Evolutionary conservation across 2,329 filamentous ascomycete genomes (phyloP).

Genomic region (Alternaria conjuncta): DNA sequence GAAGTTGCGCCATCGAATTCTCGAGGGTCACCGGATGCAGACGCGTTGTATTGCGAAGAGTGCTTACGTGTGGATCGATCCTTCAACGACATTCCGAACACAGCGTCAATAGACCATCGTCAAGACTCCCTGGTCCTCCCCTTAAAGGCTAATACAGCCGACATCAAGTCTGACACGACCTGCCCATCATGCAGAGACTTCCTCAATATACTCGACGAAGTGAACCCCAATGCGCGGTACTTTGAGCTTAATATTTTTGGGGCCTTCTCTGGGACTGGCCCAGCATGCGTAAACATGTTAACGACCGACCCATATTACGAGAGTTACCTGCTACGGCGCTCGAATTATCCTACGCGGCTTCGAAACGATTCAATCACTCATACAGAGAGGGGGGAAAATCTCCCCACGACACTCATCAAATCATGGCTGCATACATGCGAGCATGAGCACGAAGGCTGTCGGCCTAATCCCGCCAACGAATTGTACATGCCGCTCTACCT

Average conservation of each 20-base stretch:
- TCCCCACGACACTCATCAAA: not conserved
- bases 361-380: not conserved
- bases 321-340: not conserved
- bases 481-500: not conserved
- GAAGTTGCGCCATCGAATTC: too few species aligned
- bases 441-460: not conserved
- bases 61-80: too few species aligned
- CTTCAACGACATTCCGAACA: too few species aligned
- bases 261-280: too few species aligned
- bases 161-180: not conserved
- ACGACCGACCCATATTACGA: accelerated
- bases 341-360: not conserved
- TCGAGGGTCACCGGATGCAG: too few species aligned
- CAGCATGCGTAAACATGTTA: accelerated
- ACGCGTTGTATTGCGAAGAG: too few species aligned
- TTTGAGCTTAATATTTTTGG: too few species aligned
- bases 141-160: not conserved
- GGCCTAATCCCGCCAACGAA: not conserved
- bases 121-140: too few species aligned
- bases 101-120: too few species aligned
- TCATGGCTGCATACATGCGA: not conserved
- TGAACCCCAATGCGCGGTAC: too few species aligned
- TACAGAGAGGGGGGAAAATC: accelerated
- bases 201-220: not conserved
- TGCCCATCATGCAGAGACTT: too few species aligned